Evolutionary conservation across 2,329 filamentous ascomycete species (phyloP).

Genomic region (Incumbomyces delicatus): DNA sequence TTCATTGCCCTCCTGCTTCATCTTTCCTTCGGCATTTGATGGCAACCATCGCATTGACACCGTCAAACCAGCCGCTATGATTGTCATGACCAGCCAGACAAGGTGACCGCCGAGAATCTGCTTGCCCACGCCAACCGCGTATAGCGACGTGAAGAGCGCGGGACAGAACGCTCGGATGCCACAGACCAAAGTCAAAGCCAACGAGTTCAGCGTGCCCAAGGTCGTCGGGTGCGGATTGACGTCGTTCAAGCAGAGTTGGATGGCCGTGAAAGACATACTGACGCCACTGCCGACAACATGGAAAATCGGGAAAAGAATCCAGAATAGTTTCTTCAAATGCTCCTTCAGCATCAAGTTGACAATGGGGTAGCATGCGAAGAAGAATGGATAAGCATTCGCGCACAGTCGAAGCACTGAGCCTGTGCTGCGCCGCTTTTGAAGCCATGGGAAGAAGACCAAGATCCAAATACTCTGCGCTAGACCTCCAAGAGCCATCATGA

Average conservation of each 20-base stretch:
- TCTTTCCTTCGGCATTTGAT: constrained; percentile 16
- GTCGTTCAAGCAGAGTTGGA: constrained; percentile 67
- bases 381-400: constrained; percentile 51
- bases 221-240: constrained; percentile 54
- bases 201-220: constrained; percentile 62
- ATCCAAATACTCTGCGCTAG: constrained; percentile 62
- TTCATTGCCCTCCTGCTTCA: not conserved
- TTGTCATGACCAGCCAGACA: constrained; percentile 51
- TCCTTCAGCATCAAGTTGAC: constrained; percentile 47
- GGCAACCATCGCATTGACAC: constrained; percentile 28
- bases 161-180: constrained; percentile 58
- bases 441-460: constrained; percentile 55
- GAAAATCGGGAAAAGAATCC: constrained; percentile 38
- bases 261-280: constrained; percentile 57
- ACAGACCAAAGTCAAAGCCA: constrained; percentile 53
- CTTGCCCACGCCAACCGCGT: constrained; percentile 54
- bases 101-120: constrained; percentile 56
- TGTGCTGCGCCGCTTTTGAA: constrained; percentile 59
- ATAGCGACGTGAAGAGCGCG: constrained; percentile 56
- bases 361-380: constrained; percentile 47
- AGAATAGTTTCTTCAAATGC: constrained; percentile 39
- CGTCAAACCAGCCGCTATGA: constrained; percentile 27
- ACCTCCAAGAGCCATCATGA: constrained; percentile 56
- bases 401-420: constrained; percentile 54
- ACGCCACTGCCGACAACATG: constrained; percentile 53